A percentile compares a stretch with the other conserved stretches of the same genome.
These are phyloP conservation scores for Calonectria crousiana DNA, from an alignment of 2,329 filamentous ascomycete species.

Conservation along the genomic window DNA sequence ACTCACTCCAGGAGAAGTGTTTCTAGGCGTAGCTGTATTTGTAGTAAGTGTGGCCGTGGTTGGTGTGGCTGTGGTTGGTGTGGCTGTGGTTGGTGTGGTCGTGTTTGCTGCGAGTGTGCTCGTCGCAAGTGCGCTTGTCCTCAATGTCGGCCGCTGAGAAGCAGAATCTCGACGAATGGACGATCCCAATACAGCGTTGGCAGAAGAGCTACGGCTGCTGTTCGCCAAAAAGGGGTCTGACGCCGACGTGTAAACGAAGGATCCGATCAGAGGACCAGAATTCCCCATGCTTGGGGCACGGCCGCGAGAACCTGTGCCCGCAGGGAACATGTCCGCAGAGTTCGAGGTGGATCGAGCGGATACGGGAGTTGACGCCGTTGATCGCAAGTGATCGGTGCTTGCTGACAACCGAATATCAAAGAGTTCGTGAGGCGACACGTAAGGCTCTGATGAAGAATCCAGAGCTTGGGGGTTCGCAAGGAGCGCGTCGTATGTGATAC, in stretches of 20 bases:
- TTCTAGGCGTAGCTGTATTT: conserved; percentile 33
- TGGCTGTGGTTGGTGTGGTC: not conserved
- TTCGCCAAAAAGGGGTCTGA: conserved; percentile 56
- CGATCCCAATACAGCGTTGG: conserved; percentile 51
- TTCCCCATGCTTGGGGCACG: conserved; percentile 41
- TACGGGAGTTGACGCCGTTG: conserved; percentile 51
- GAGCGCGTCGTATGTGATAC: conserved; percentile 53
- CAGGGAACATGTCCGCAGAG: conserved; percentile 44
- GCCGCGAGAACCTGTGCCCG: conserved; percentile 32
- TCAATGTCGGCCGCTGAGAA: conserved; percentile 42
- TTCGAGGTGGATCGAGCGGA: conserved; percentile 47
- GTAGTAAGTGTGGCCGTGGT: no score
- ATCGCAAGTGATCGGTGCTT: conserved; percentile 78
- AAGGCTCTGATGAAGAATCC: conserved; percentile 38
- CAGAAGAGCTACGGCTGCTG: conserved; percentile 59
- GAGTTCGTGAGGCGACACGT: conserved; percentile 66
- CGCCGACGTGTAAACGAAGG: conserved; percentile 52
- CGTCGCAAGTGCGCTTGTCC: conserved; percentile 33
- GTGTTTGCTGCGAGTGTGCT: conserved; percentile 20
- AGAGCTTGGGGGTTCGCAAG: conserved; percentile 44
- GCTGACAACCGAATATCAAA: conserved; percentile 83
- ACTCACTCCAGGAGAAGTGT: conserved; percentile 34
- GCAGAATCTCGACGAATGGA: conserved; percentile 46
- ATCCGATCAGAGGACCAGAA: conserved; percentile 47
- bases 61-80: no score